A percentile compares a stretch with the other conserved stretches of the same genome.
Conservation (phyloP, 228 moss, liverwort and hornwort species). For the Sphagnum magellanicum region DNA sequence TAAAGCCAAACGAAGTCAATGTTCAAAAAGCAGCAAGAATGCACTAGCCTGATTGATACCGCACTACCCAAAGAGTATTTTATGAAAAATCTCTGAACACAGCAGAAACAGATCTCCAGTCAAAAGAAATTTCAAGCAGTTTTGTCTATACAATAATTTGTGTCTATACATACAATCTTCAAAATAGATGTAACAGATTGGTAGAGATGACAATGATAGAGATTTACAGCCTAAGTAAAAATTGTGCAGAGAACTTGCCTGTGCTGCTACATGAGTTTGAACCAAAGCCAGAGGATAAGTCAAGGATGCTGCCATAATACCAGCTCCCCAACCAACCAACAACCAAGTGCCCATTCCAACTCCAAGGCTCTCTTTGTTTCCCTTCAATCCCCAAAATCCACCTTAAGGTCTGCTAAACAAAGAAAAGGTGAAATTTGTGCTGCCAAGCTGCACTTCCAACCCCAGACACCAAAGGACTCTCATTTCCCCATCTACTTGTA, state of each 20-base stretch:
- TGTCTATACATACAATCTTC: neutral
- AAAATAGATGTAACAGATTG: neutral
- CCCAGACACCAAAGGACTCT: too few relatives aligned
- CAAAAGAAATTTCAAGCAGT: neutral
- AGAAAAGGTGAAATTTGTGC: neutral
- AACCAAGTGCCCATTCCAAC: slow-evolving; percentile 43
- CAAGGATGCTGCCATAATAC: slow-evolving; percentile 44
- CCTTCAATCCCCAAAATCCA: slow-evolving; percentile 34
- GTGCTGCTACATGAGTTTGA: slow-evolving; percentile 49
- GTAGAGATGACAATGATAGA: neutral
- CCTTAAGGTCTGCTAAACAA: slow-evolving; percentile 26
- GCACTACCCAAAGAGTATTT: neutral
- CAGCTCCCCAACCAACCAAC: slow-evolving; percentile 43
- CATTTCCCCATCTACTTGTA: too few relatives aligned
- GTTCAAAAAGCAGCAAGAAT: too few relatives aligned
- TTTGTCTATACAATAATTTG: neutral
- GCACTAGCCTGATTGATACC: too few relatives aligned
- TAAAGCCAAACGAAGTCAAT: too few relatives aligned
- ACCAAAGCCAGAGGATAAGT: slow-evolving; percentile 54
- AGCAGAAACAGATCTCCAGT: neutral
- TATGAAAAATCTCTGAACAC: neutral
- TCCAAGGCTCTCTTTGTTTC: slow-evolving; percentile 39
- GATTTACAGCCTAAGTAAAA: too few relatives aligned
- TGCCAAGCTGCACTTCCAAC: neutral
- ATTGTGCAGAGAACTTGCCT: slow-evolving; percentile 9